These are phyloP conservation scores for Pichia exigua DNA, from an alignment of 805 yeast species.

Conservation along the genomic window DNA sequence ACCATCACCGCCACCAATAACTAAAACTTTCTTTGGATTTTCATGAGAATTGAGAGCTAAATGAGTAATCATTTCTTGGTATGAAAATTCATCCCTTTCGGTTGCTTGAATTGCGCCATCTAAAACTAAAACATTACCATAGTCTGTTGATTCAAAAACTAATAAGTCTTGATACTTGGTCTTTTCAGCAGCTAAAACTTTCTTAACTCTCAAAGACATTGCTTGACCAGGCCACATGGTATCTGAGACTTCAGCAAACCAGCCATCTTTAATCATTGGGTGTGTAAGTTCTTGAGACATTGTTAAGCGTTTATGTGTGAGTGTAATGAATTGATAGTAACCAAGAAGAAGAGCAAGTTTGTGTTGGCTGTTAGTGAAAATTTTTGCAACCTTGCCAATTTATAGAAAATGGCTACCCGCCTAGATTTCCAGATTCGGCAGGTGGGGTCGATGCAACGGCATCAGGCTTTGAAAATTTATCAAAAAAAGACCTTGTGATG, in stretches of 20 bases:
- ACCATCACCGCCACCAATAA: conserved; percentile 98
- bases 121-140: conserved; percentile 91
- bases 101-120: conserved; percentile 95
- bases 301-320: background rate
- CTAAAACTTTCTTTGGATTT: conserved; percentile 86
- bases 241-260: conserved; percentile 94
- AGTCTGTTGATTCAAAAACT: conserved; percentile 86
- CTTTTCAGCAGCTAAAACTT: conserved; percentile 75
- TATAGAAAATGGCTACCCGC: background rate
- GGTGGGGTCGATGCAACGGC: background rate
- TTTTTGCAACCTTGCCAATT: background rate
- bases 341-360: background rate
- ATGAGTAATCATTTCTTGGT: conserved; percentile 98
- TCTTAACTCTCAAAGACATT: conserved; percentile 81
- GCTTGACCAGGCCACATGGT: conserved; percentile 99
- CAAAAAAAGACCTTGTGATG: background rate
- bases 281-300: conserved; percentile 36
- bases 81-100: conserved; percentile 94
- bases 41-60: conserved; percentile 90
- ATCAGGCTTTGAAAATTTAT: background rate
- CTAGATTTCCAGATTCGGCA: background rate
- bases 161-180: conserved; percentile 90
- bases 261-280: conserved; percentile 70
- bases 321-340: too few species aligned
- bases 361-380: background rate